A percentile compares a stretch with the other conserved stretches of the same genome.
Evolutionary conservation across 163 green algal genomes (phyloP).

Genomic region (Chloroidium sp.): DNA sequence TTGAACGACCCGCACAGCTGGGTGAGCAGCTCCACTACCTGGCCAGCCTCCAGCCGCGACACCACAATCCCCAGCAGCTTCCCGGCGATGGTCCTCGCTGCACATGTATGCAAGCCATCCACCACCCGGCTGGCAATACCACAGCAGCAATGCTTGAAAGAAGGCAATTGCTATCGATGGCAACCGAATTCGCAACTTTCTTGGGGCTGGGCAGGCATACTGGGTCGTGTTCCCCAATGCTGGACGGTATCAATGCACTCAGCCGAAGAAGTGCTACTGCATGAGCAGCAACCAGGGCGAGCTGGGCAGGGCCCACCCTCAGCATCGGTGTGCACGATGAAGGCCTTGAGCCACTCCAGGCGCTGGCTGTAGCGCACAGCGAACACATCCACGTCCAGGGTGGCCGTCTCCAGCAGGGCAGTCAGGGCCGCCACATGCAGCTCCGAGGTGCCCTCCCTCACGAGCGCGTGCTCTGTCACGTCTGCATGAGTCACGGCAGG

Average conservation of each 20-base stretch:
- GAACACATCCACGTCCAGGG: conserved; percentile 6
- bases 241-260: too few relatives aligned
- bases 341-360: conserved; percentile 32
- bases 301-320: conserved; percentile 3
- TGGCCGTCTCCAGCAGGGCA: conserved; percentile 30
- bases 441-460: conserved; percentile 36
- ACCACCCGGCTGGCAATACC: neutral
- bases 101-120: neutral
- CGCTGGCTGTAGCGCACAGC: conserved; percentile 20
- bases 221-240: too few relatives aligned
- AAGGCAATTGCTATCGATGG: neutral
- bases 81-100: conserved; percentile 38
- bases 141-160: conserved; percentile 6
- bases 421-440: conserved; percentile 48
- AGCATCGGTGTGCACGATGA: conserved; percentile 37
- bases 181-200: conserved; percentile 7
- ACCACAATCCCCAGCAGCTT: conserved; percentile 43
- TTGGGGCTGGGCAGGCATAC: too few relatives aligned
- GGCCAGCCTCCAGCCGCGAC: conserved; percentile 1
- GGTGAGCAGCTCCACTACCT: conserved; percentile 12
- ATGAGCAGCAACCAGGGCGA: neutral
- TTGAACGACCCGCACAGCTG: conserved; percentile 10
- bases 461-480: conserved; percentile 58
- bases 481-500: conserved; percentile 6
- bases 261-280: too few relatives aligned